Percentiles rank a stretch among this genome's conserved stretches.
Conservation (phyloP, 192 early-diverging fungal species). For the Linnemannia exigua region DNA sequence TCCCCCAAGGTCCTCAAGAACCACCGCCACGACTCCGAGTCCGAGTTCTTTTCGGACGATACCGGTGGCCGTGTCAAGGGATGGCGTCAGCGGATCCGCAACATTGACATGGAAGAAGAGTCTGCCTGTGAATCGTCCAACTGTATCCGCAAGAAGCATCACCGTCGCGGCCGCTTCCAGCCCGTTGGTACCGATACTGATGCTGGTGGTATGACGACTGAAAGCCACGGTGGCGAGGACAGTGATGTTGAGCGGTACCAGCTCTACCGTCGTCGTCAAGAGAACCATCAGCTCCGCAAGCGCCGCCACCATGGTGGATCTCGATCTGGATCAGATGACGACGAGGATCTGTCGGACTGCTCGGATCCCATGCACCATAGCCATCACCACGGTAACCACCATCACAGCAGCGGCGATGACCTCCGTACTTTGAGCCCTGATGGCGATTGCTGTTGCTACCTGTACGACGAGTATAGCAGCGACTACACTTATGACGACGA, state of each 20-base stretch:
- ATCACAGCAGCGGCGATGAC: constrained; percentile 4
- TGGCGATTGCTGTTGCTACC: constrained; percentile 39
- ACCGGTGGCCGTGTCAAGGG: constrained; percentile 48
- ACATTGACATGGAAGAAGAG: constrained; percentile 35
- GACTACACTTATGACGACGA: constrained; percentile 33
- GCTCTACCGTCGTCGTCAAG: constrained; percentile 14
- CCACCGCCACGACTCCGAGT: constrained; percentile 50
- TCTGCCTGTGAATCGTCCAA: constrained; percentile 47
- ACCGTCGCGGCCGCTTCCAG: constrained; percentile 13
- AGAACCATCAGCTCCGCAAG: background rate
- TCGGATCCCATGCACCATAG: constrained; percentile 32
- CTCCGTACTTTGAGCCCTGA: constrained; percentile 33
- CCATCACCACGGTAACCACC: constrained; percentile 12
- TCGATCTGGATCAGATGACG: constrained; percentile 23
- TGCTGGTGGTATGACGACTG: background rate
- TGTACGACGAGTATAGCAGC: constrained; percentile 47
- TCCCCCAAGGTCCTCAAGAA: constrained; percentile 42
- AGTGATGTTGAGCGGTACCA: constrained; percentile 51
- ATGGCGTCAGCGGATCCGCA: constrained; percentile 38
- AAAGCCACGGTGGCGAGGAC: constrained; percentile 24
- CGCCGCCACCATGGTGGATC: background rate
- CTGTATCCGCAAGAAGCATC: constrained; percentile 43
- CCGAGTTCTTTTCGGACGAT: constrained; percentile 48
- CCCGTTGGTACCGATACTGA: constrained; percentile 44
- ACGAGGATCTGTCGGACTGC: constrained; percentile 33